Conservation (phyloP, 352 stramenopile genomes). For the Peronospora tabacina region DNA sequence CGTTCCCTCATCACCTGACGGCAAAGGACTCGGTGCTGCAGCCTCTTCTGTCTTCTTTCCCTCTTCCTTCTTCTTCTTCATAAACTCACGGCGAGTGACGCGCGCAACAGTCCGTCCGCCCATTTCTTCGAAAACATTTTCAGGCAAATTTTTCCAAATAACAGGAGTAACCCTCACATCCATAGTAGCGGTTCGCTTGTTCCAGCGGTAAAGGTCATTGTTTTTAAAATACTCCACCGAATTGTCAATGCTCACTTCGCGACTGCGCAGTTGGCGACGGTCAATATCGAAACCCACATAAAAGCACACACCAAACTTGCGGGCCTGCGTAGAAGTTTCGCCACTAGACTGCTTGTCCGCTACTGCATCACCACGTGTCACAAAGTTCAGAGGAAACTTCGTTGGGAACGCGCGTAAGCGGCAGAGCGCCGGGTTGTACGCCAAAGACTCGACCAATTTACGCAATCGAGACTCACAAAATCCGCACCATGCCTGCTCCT, state of each 20-base stretch:
- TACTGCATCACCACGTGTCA: slow-evolving; percentile 28
- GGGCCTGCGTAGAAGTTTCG: slow-evolving; percentile 19
- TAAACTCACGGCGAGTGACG: slow-evolving; percentile 53
- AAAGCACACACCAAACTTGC: slow-evolving; percentile 73
- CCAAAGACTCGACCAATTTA: slow-evolving; percentile 84
- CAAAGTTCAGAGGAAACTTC: slow-evolving; percentile 70
- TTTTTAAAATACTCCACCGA: slow-evolving; percentile 86
- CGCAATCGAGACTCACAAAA: slow-evolving; percentile 91
- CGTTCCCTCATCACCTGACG: slow-evolving; percentile 42
- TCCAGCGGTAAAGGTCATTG: slow-evolving; percentile 85
- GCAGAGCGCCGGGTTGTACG: slow-evolving; percentile 75
- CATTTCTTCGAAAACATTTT: slow-evolving; percentile 82
- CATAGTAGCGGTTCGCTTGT: slow-evolving; percentile 82
- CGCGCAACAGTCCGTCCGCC: slow-evolving; percentile 58
- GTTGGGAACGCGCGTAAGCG: slow-evolving; percentile 79
- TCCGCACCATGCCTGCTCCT: slow-evolving; percentile 90
- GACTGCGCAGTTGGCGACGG: slow-evolving; percentile 58
- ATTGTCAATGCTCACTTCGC: slow-evolving; percentile 79
- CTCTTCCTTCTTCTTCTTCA: slow-evolving; percentile 86
- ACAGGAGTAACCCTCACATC: slow-evolving; percentile 81
- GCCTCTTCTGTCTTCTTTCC: slow-evolving; percentile 53
- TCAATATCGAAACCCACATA: slow-evolving; percentile 85
- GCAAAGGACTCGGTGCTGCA: slow-evolving; percentile 26
- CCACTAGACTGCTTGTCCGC: slow-evolving; percentile 14
- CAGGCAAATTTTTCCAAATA: slow-evolving; percentile 80